Evolutionary conservation across 495 filamentous ascomycete genomes (phyloP), one percentile per base, ranked within the genome.

Genomic region (Aspergillus bridgeri): DNA sequence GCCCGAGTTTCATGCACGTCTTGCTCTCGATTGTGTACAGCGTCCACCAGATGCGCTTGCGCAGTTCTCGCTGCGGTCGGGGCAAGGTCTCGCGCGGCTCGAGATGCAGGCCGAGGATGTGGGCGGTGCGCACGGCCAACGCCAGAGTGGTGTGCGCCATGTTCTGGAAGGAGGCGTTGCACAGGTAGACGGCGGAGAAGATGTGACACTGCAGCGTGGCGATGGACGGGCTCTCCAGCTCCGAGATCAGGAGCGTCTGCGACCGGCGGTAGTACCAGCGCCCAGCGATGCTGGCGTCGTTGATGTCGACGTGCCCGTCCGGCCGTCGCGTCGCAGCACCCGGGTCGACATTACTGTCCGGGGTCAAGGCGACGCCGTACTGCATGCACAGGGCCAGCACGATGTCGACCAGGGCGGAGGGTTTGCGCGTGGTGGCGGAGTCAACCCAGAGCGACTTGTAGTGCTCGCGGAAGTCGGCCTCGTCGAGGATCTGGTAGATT

Each of bases 351-450:
- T 56, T 51, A 6, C 22, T 46, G 13, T 63, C 60, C 18, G 68
- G 60, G 2, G 65, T 60, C 1, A 65, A 51, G 6, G 72, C 64
- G 25, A 73, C 70, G 18, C 73, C 75, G 52, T 79, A 77, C 62
- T 83, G 80, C 72, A 84, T 81, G 53, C 75, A 81, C 17, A 83
- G 48, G 8, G 81, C 81, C 20, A 85, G 63, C 33, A 83, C 62
- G 18, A 83, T 80, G 56, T 85, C 81, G 11, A 80, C 79, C 1
- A 84, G 71, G 5, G 81, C 74, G 6, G 78, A 83, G 9, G 79
- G 70, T 58, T 70, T 75, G 3, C 82, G 73, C 6, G 55, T 56
- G 13, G 60, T 61, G 3, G 60, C 67, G 13, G 66, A 63, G 21
- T 52, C 60, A 15, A 59, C 64, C 75, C 76, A 80, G 3, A 83